These are phyloP conservation scores for Tuber brumale DNA, from an alignment of 495 filamentous ascomycete genomes.

Conservation along the genomic window DNA sequence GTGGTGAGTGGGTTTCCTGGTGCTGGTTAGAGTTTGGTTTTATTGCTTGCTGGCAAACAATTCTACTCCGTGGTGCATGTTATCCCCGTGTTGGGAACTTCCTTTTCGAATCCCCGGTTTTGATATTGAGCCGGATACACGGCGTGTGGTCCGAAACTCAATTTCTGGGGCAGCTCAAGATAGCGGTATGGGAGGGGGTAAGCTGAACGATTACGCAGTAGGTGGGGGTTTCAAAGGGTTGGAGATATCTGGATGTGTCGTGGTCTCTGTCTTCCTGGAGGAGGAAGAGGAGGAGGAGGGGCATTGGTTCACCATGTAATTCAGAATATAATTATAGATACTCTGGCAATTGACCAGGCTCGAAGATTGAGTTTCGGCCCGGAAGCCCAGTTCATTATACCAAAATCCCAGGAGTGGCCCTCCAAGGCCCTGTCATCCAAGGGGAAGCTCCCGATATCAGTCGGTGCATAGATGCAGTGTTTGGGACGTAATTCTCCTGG, in stretches of 20 bases:
- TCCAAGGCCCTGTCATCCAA: neutral
- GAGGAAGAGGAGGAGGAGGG: neutral
- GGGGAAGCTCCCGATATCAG: too few species aligned
- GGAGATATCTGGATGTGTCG: neutral
- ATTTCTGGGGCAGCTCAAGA: neutral
- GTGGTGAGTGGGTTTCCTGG: too few species aligned
- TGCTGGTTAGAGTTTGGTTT: too few species aligned
- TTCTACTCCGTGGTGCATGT: too few species aligned
- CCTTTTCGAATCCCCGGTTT: neutral
- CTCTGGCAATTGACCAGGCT: neutral
- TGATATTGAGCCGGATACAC: neutral
- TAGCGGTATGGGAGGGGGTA: neutral
- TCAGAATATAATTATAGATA: too few species aligned
- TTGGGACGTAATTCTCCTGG: too few species aligned
- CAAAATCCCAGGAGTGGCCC: neutral
- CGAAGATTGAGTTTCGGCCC: neutral
- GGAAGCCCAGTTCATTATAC: neutral
- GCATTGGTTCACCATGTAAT: too few species aligned
- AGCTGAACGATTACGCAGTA: neutral
- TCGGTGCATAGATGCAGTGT: too few species aligned
- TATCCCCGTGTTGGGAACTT: too few species aligned
- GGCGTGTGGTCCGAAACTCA: neutral
- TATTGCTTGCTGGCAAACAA: too few species aligned
- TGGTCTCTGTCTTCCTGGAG: neutral
- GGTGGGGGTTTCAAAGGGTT: neutral